Percentiles rank a stretch among this genome's conserved stretches.
Evolutionary conservation across 2,329 filamentous ascomycete genomes (phyloP).

Genomic region (Apiospora marii): DNA sequence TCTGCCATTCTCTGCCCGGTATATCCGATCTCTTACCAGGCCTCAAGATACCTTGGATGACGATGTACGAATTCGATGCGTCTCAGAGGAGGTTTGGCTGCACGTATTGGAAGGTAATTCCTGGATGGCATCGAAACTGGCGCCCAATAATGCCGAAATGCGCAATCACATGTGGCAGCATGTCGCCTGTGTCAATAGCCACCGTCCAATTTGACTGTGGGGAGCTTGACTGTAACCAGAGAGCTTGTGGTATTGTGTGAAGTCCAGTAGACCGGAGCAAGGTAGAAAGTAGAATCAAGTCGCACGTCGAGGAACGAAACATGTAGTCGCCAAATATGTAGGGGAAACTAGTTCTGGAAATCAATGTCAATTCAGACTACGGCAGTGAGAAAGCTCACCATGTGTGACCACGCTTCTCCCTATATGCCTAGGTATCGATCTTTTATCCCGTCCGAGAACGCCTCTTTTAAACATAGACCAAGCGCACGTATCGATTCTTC

Average conservation of each 20-base stretch:
- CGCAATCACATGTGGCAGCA: background rate
- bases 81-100: no score
- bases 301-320: background rate
- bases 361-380: constrained; percentile 16
- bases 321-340: background rate
- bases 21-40: background rate
- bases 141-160: background rate
- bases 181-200: no score
- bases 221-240: background rate
- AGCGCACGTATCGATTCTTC: background rate
- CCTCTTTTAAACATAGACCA: background rate
- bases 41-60: background rate
- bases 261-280: background rate
- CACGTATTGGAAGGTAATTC: no score
- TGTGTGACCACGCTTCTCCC: constrained; percentile 14
- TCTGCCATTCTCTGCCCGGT: background rate
- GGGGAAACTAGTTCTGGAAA: background rate
- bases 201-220: background rate
- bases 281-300: background rate
- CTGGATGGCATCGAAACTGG: background rate
- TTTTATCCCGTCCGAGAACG: background rate
- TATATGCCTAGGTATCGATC: constrained; percentile 13
- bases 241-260: background rate
- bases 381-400: constrained; percentile 13
- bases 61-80: no score